Evolutionary conservation across 2,329 filamentous ascomycete genomes (phyloP).

Genomic region (Colletotrichum sp.): DNA sequence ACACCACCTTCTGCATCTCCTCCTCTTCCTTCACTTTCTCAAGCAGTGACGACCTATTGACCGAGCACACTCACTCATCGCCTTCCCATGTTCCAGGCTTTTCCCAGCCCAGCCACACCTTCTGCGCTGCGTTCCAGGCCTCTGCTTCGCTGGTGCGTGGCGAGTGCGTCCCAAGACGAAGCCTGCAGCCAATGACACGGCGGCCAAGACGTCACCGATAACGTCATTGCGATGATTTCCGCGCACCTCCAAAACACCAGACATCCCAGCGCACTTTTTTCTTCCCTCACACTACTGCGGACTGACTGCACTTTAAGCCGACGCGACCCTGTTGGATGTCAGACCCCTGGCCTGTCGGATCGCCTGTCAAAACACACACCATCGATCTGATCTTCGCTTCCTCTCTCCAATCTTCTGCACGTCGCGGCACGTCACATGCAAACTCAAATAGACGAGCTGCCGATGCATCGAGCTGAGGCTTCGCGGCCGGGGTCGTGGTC

Average conservation of each 20-base stretch:
- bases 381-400: not conserved
- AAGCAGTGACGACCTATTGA: slow-evolving; percentile 10
- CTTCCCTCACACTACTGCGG: not conserved
- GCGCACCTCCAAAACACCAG: not conserved
- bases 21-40: not conserved
- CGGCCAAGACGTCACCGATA: slow-evolving; percentile 19
- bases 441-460: not conserved
- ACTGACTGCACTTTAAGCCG: not conserved
- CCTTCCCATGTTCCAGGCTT: slow-evolving; percentile 14
- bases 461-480: not conserved
- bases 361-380: not conserved
- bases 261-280: not conserved
- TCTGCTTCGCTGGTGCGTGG: slow-evolving; percentile 7
- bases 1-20: not conserved
- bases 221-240: slow-evolving; percentile 11
- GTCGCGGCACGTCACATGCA: not conserved
- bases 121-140: not conserved
- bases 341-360: not conserved
- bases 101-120: slow-evolving; percentile 21
- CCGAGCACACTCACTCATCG: slow-evolving; percentile 7
- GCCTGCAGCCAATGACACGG: slow-evolving; percentile 8
- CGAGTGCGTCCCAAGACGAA: slow-evolving; percentile 7
- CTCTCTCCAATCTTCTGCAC: not conserved
- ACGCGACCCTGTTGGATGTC: not conserved
- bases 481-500: not conserved